Evolutionary conservation across 179 eudicot species (phyloP).

Genomic region (Heliamphora pulchella): DNA sequence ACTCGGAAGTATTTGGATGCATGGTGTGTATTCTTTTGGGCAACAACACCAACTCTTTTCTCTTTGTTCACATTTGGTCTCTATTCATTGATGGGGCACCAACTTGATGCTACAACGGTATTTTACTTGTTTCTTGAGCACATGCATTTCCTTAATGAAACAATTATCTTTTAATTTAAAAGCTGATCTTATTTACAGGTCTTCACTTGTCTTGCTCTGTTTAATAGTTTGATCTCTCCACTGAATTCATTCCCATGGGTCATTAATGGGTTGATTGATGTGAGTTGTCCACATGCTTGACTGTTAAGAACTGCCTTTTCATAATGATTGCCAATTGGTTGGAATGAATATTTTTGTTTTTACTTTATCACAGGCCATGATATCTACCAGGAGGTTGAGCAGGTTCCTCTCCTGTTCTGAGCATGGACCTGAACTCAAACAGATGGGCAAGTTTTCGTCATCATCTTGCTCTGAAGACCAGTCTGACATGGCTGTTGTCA

Average conservation of each 20-base stretch:
- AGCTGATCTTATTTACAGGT: conserved; percentile 50
- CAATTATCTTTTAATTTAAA: neutral
- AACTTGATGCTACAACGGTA: conserved; percentile 99
- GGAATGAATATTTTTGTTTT: conserved; percentile 6
- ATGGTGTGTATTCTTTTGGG: conserved; percentile 99
- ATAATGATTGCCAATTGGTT: neutral
- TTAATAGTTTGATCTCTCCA: conserved; percentile 88
- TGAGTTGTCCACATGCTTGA: conserved; percentile 38
- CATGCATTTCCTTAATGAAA: neutral
- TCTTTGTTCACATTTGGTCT: conserved; percentile 92
- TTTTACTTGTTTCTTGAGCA: conserved; percentile 14
- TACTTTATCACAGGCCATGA: conserved; percentile 46
- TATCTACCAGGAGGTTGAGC: conserved; percentile 76
- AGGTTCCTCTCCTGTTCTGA: conserved; percentile 69
- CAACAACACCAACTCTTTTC: conserved; percentile 92
- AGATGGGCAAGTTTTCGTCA: conserved; percentile 21
- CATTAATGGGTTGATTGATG: conserved; percentile 94
- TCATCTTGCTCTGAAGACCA: conserved; percentile 30
- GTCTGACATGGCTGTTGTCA: conserved; percentile 43
- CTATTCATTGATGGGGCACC: conserved; percentile 71
- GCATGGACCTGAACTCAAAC: conserved; percentile 25
- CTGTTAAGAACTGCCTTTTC: neutral
- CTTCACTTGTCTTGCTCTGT: conserved; percentile 90
- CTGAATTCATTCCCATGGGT: conserved; percentile 99
- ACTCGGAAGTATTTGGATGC: conserved; percentile 96